phyloP scores from a whole-genome alignment of 352 stramenopile genomes.

The Saprolegnia parasitica region DNA sequence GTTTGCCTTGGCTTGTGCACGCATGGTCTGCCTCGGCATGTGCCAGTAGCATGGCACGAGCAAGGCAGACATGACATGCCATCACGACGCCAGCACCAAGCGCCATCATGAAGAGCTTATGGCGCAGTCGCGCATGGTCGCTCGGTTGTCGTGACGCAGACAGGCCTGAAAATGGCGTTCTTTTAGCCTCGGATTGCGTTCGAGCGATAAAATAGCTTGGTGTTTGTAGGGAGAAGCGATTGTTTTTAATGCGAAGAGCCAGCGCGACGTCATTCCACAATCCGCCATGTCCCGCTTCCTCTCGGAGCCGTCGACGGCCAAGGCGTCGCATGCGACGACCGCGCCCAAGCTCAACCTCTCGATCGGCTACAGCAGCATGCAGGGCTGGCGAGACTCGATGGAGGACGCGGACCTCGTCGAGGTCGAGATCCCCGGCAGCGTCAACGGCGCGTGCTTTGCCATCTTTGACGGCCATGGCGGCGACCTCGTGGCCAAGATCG shows the following conservation, averaged over 20 bases:
- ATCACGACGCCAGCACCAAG: too few relatives aligned
- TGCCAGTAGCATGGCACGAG: too few relatives aligned
- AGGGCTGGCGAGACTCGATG: slow-evolving; percentile 83
- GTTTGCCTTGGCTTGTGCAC: too few relatives aligned
- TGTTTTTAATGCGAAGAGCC: not conserved
- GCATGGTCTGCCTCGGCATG: too few relatives aligned
- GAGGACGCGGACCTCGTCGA: slow-evolving; percentile 40
- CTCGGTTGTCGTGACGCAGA: too few relatives aligned
- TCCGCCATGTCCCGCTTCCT: slow-evolving; percentile 77
- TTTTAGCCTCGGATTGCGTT: not conserved
- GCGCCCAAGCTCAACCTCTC: slow-evolving; percentile 39
- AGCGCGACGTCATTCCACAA: slow-evolving; percentile 4
- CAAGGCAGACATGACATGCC: too few relatives aligned
- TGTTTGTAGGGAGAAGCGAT: not conserved
- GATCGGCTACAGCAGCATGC: slow-evolving; percentile 74
- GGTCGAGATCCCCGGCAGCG: slow-evolving; percentile 26
- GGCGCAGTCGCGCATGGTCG: too few relatives aligned
- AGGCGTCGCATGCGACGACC: slow-evolving; percentile 46
- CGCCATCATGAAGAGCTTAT: too few relatives aligned
- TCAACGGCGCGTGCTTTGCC: slow-evolving; percentile 46
- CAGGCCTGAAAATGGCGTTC: not conserved
- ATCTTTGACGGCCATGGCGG: slow-evolving; percentile 84
- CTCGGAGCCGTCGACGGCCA: slow-evolving; percentile 70
- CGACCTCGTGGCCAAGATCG: slow-evolving; percentile 52
- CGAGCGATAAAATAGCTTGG: not conserved